These are phyloP conservation scores for Jacaranda copaia DNA, from an alignment of 257 asterid species.

Conservation along the genomic window DNA sequence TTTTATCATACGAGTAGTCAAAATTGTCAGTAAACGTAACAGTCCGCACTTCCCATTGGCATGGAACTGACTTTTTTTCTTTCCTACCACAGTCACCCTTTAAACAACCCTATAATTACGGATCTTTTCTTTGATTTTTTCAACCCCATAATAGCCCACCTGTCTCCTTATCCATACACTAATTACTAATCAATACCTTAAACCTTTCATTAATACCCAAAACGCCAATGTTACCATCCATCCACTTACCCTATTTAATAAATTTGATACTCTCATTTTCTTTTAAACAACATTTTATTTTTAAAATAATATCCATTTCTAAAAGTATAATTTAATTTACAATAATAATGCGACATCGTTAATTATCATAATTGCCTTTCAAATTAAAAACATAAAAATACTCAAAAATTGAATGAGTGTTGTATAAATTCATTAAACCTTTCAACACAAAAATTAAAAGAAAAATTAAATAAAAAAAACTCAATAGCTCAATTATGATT, in stretches of 20 bases:
- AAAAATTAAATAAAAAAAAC: too few relatives aligned
- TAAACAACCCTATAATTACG: constrained; percentile 1
- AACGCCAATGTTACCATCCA: constrained; percentile 1
- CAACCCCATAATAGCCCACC: background rate
- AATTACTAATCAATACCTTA: constrained; percentile 20
- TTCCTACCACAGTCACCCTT: background rate
- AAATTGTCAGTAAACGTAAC: too few relatives aligned
- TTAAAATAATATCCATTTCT: background rate
- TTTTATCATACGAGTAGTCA: too few relatives aligned
- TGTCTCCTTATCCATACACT: constrained; percentile 34
- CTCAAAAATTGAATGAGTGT: too few relatives aligned
- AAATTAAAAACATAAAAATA: too few relatives aligned
- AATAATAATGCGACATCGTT: background rate
- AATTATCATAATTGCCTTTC: too few relatives aligned
- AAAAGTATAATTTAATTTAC: background rate
- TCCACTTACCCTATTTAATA: constrained; percentile 20
- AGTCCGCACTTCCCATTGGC: too few relatives aligned
- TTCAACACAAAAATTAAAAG: too few relatives aligned
- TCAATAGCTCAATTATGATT: too few relatives aligned
- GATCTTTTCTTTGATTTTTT: constrained; percentile 11
- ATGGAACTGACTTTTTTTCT: background rate
- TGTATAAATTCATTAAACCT: too few relatives aligned
- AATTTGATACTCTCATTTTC: background rate
- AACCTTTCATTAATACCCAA: constrained; percentile 16
- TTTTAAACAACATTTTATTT: background rate